Evolutionary conservation across 192 early-diverging fungal genomes (phyloP).

Genomic region (Geranomyces variabilis): DNA sequence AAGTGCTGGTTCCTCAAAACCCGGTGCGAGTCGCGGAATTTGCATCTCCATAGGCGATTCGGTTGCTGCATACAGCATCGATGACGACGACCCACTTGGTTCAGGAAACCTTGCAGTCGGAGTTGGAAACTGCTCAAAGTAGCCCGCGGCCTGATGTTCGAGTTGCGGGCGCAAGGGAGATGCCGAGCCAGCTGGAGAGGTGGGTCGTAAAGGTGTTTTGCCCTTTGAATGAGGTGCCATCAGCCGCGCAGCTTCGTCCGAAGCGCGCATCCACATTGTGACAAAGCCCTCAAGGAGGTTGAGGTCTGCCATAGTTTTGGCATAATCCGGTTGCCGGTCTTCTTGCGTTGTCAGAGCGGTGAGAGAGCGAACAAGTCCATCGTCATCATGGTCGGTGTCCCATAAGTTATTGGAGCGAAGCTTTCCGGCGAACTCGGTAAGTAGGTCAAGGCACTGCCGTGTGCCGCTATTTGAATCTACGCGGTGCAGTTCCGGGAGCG

Average conservation of each 20-base stretch:
- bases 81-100: background rate
- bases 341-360: background rate
- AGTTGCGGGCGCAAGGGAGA: background rate
- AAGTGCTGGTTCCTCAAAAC: background rate
- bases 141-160: background rate
- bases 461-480: background rate
- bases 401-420: background rate
- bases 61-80: background rate
- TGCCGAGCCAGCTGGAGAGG: background rate
- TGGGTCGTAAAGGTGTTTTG: background rate
- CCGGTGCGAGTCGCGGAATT: background rate
- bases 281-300: slow-evolving; percentile 10
- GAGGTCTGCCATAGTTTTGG: slow-evolving; percentile 7
- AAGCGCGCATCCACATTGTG: background rate
- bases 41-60: background rate
- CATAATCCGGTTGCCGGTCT: background rate
- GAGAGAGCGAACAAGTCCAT: background rate
- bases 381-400: slow-evolving; percentile 5
- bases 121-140: slow-evolving; percentile 5
- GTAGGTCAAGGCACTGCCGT: background rate
- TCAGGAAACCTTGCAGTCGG: background rate
- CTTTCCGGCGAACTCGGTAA: background rate
- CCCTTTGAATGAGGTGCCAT: background rate
- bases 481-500: background rate
- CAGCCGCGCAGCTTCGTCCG: background rate